Evolutionary conservation across 331 rosid species (phyloP), one percentile per base, ranked within the genome.

Genomic region (Quercus lobata): DNA sequence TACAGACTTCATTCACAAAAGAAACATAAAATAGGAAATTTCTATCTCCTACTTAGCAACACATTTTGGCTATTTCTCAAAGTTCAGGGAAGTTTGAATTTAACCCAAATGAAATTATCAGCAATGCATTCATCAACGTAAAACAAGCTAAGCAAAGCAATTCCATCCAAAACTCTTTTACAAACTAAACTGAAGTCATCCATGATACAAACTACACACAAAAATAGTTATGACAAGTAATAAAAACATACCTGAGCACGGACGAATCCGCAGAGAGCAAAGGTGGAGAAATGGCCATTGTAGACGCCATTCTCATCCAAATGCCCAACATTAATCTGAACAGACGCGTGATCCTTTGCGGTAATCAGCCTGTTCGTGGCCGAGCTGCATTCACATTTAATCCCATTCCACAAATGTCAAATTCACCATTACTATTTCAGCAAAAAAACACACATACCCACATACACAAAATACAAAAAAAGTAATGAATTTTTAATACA

Each of bases 271-370:
- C 97, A 93, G 11, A 93, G 92, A 32, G 97, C 97, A 30, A 87
- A 91, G n/a, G 97, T 90, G 80, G 97, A 71, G 84, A 82, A 91
- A 2, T 90, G 90, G 25, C 93, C 91, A 16, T 86, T 89, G 90
- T 90, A 93, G 54, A 87, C 69, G 60, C 97, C 97, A 17, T 71
- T 87, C 77, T 93, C 97, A 76, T 93, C 97, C 72, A 91, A 71
- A 73, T 93, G 97, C 2, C 97, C 97, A 7, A 93, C 68, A 85
- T 93, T 93, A 1, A 93, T 74, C 90, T 93, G 97, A 74, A 93
- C 97, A 0, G 97, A 89, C 0, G 97, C 97, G 27, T 93, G 97
- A 81, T 93, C 97, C 87, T 93, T 93, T 0, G 97, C 83, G 21
- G 97, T 91, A 10, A 93, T 91, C 88, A 91, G 78, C 74, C 97